Evolutionary conservation across 441 rosid species (phyloP), one percentile per base, ranked within the genome.

Genomic region (Raphanus hybrid): DNA sequence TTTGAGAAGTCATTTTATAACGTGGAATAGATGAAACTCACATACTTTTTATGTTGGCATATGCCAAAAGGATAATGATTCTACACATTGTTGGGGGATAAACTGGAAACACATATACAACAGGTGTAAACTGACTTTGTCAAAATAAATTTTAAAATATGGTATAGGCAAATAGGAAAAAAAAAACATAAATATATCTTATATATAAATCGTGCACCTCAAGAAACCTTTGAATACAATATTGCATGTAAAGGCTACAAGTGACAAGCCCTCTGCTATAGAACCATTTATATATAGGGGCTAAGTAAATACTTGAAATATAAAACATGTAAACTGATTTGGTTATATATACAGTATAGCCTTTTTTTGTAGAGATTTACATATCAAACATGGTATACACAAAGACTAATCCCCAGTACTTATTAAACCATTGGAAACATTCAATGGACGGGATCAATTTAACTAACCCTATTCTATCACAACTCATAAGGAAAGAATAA

Each of bases 391-490:
- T 54, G 32, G 3, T 26, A 37, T 57, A 65, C 64, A 74, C 20
- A 67, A 29, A 67, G 16, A 67, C 74, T 60, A 63, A 63, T 52
- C 64, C 48, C 39, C 62, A 48, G 20, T 32, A 45, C 26, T 20
- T 64, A 64, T 64, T 7, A 54, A 23, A 48, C 69, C 68, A 68
- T 48, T 64, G 67, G 8, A 14, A 45, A 52, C 70, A 54, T 15
- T 60, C 50, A 70, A 58, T 77, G 76, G 76, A 11, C 76, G 73
- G 76, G 81, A 66, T 71, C 63, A 32, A 71, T 55, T 32, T 20
- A 34, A 16, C 67, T 52, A 52, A 52, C 23, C 23, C 3, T 52
- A 52, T 52, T 52, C 67, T 32, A 65, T 20, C 7, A 64, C 3
- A 64, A 41, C 43, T 20, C 7, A 64, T 2, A 64, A 41, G 37